Conservation (phyloP, 1,139 yeast genomes). For the Lodderomyces pseudojiufengensis region DNA sequence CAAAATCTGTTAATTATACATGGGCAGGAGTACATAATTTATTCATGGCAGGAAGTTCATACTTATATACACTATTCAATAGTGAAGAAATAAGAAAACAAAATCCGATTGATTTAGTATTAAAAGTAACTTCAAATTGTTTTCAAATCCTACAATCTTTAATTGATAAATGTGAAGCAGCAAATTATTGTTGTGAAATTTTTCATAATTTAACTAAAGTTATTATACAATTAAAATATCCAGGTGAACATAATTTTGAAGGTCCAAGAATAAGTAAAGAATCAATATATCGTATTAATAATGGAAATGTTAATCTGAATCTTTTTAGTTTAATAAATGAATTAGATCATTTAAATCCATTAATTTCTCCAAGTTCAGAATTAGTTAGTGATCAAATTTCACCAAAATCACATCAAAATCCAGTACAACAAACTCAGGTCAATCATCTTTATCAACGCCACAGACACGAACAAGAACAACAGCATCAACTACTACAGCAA, state of each 20-base stretch:
- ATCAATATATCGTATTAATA: slow-evolving; percentile 16
- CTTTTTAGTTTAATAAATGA: slow-evolving; percentile 27
- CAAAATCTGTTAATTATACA: slow-evolving; percentile 70
- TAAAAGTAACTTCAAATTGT: slow-evolving; percentile 54
- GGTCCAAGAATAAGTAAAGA: slow-evolving; percentile 12
- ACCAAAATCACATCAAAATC: too few relatives aligned
- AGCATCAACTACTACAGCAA: background rate
- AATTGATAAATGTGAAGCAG: slow-evolving; percentile 75
- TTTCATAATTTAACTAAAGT: slow-evolving; percentile 72
- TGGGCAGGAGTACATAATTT: slow-evolving; percentile 93
- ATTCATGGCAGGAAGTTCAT: slow-evolving; percentile 87
- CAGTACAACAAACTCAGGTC: too few relatives aligned
- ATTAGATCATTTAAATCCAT: slow-evolving; percentile 11
- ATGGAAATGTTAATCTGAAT: slow-evolving; percentile 36
- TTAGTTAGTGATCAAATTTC: too few relatives aligned
- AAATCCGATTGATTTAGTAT: slow-evolving; percentile 51
- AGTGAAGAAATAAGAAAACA: slow-evolving; percentile 50
- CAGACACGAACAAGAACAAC: too few relatives aligned
- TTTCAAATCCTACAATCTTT: slow-evolving; percentile 58
- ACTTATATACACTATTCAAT: slow-evolving; percentile 70
- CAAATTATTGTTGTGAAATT: slow-evolving; percentile 64
- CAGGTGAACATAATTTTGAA: slow-evolving; percentile 11
- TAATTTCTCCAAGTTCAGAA: background rate
- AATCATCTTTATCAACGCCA: too few relatives aligned
- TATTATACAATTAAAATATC: slow-evolving; percentile 59